Conservation (phyloP, 2,329 filamentous ascomycete species). For the Cyphellophora attinorum region DNA sequence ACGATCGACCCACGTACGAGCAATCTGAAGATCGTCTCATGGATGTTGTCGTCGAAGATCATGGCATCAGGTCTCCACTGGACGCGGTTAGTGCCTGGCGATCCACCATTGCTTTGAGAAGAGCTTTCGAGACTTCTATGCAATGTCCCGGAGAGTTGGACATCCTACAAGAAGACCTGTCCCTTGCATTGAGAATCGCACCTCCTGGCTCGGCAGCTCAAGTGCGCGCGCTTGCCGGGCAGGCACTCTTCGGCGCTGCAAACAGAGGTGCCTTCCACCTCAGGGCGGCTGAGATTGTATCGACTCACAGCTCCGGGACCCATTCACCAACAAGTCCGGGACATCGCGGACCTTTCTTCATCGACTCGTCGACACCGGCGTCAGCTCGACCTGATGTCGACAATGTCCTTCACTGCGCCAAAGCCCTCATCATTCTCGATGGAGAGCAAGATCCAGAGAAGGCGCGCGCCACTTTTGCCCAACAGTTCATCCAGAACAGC, state of each 20-base stretch:
- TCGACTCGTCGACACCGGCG: constrained; percentile 44
- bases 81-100: constrained; percentile 90
- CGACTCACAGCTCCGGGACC: background rate
- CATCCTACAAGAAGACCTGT: constrained; percentile 47
- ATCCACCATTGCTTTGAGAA: constrained; percentile 64
- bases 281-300: constrained; percentile 37
- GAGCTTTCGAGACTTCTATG: constrained; percentile 57
- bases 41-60: constrained; percentile 76
- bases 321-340: constrained; percentile 4
- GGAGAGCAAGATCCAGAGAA: constrained; percentile 21
- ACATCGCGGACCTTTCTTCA: constrained; percentile 30
- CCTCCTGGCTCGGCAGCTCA: constrained; percentile 68
- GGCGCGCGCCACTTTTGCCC: constrained; percentile 25
- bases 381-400: constrained; percentile 43
- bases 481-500: constrained; percentile 21
- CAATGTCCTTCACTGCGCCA: constrained; percentile 49
- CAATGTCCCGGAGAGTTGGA: constrained; percentile 29
- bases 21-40: constrained; percentile 59
- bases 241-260: constrained; percentile 47
- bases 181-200: constrained; percentile 61
- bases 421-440: constrained; percentile 45
- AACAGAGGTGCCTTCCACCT: constrained; percentile 23
- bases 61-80: constrained; percentile 73
- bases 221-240: constrained; percentile 48
- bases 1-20: constrained; percentile 67